These are phyloP conservation scores for Babesia caballi DNA, from an alignment of 169 alveolate genomes.

Conservation along the genomic window DNA sequence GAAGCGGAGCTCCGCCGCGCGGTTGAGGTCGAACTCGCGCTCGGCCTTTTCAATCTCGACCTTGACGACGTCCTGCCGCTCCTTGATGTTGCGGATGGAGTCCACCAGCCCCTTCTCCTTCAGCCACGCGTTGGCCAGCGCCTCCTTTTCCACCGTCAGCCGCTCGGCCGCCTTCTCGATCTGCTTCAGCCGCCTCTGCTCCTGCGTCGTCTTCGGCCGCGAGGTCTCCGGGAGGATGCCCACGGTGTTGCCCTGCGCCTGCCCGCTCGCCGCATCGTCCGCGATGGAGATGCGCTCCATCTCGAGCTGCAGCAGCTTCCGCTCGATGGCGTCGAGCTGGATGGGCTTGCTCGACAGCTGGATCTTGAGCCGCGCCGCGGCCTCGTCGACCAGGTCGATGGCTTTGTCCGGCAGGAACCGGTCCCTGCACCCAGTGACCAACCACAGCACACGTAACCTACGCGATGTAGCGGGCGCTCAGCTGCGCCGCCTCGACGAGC, in stretches of 20 bases:
- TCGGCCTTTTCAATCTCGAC: slow-evolving; percentile 82
- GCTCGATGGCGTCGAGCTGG: slow-evolving; percentile 79
- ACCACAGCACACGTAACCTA: neutral
- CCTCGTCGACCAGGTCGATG: slow-evolving; percentile 83
- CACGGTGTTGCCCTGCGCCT: neutral
- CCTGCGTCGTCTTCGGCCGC: slow-evolving; percentile 32
- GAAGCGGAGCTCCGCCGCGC: slow-evolving; percentile 86
- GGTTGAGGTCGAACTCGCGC: slow-evolving; percentile 77
- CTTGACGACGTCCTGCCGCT: slow-evolving; percentile 79
- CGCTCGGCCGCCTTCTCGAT: slow-evolving; percentile 60
- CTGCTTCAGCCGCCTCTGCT: slow-evolving; percentile 44
- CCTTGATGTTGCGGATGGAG: slow-evolving; percentile 74
- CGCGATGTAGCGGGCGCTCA: slow-evolving; percentile 78
- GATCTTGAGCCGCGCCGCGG: slow-evolving; percentile 82
- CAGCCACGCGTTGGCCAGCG: slow-evolving; percentile 72
- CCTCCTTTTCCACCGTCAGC: slow-evolving; percentile 61
- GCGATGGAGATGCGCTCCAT: slow-evolving; percentile 79
- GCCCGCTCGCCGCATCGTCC: slow-evolving; percentile 22
- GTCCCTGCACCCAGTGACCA: slow-evolving; percentile 39
- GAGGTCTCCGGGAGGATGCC: slow-evolving; percentile 16
- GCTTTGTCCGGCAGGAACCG: slow-evolving; percentile 85
- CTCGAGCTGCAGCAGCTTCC: slow-evolving; percentile 79
- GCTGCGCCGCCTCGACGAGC: slow-evolving; percentile 83
- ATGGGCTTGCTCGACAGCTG: slow-evolving; percentile 82
- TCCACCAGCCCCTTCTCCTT: slow-evolving; percentile 78